A percentile compares a stretch with the other conserved stretches of the same genome.
phyloP scores from a whole-genome alignment of 768 basidiomycete species.

The Mycena leptocephala region DNA sequence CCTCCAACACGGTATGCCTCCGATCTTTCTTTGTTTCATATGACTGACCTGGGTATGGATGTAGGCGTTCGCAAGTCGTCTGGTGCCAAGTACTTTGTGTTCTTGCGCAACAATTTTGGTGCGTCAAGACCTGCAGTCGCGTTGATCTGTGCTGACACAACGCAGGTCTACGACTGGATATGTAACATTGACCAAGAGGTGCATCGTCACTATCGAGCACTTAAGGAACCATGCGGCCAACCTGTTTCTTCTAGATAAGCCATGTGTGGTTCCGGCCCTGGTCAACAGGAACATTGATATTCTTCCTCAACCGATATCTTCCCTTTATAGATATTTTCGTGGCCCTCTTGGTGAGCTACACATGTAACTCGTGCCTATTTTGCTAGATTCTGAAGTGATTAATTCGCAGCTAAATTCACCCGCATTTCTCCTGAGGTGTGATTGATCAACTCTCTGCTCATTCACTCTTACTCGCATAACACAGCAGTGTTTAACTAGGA shows the following conservation, averaged over 20 bases:
- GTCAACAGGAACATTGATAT: slow-evolving; percentile 41
- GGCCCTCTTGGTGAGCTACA: slow-evolving; percentile 14
- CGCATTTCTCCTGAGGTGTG: slow-evolving; percentile 19
- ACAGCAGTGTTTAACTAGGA: slow-evolving; percentile 10
- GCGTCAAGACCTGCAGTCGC: not conserved
- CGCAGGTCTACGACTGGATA: slow-evolving; percentile 42
- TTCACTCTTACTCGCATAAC: not conserved
- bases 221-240: too few relatives aligned
- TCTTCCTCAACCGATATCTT: slow-evolving; percentile 47
- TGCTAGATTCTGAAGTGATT: not conserved
- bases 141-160: not conserved
- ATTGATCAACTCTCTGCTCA: not conserved
- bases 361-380: not conserved
- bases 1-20: too few relatives aligned
- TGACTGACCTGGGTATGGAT: too few relatives aligned
- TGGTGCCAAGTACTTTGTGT: slow-evolving; percentile 20
- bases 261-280: slow-evolving; percentile 41
- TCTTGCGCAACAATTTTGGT: slow-evolving; percentile 18
- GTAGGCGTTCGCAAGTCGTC: too few relatives aligned
- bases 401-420: not conserved
- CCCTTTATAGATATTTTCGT: slow-evolving; percentile 48
- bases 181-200: slow-evolving; percentile 45
- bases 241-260: slow-evolving; percentile 37
- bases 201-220: not conserved
- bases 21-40: too few relatives aligned